phyloP scores from a whole-genome alignment of 208 protist species.

The Crithidia bombi region DNA sequence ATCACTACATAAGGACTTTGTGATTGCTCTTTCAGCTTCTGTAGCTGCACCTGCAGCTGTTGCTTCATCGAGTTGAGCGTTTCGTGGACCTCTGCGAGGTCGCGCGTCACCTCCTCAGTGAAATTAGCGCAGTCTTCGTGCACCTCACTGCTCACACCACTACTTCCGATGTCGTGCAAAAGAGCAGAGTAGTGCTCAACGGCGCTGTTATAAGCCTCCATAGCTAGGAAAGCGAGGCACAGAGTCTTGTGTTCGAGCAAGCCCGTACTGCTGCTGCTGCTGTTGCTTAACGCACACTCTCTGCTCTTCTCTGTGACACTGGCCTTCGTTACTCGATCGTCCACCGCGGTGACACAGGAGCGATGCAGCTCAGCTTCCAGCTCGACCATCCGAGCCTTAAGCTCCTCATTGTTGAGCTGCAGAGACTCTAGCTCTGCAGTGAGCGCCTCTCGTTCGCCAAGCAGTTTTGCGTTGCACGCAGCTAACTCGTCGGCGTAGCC shows the following conservation, averaged over 20 bases:
- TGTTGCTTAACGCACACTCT: background rate
- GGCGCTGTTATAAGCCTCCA: slow-evolving; percentile 22
- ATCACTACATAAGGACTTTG: background rate
- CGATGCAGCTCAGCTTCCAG: background rate
- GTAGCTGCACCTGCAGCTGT: background rate
- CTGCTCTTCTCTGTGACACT: background rate
- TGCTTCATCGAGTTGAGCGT: background rate
- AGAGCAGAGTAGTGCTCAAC: slow-evolving; percentile 11
- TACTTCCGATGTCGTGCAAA: background rate
- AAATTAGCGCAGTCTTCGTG: background rate
- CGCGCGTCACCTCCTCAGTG: slow-evolving; percentile 10
- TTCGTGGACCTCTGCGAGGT: slow-evolving; percentile 27
- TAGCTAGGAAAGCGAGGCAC: slow-evolving; percentile 2
- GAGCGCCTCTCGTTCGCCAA: slow-evolving; percentile 3
- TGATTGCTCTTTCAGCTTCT: background rate
- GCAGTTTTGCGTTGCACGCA: slow-evolving; percentile 9
- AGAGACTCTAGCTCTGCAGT: slow-evolving; percentile 11
- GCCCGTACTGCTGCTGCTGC: no score
- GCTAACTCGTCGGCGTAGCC: slow-evolving; percentile 9
- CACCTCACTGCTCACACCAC: background rate
- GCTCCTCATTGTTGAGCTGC: slow-evolving; percentile 17
- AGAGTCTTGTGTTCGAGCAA: slow-evolving; percentile 19
- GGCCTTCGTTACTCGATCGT: background rate
- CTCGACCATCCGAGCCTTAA: slow-evolving; percentile 6
- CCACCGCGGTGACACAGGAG: background rate